Evolutionary conservation across 805 yeast genomes (phyloP).

Genomic region (Barnettozyma sucrosica): DNA sequence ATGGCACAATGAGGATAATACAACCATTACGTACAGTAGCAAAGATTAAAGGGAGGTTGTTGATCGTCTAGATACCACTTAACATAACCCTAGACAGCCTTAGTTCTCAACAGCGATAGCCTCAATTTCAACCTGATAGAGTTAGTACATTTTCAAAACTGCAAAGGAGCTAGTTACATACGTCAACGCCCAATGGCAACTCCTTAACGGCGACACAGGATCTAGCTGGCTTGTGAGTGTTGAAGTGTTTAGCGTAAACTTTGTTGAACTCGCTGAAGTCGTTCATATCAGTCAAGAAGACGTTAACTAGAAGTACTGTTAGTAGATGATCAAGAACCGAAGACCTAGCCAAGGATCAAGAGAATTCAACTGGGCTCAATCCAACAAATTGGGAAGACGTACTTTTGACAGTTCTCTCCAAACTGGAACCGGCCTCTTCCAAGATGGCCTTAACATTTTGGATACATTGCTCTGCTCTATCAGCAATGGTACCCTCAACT

Average conservation of each 20-base stretch:
- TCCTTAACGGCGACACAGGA: conserved; percentile 94
- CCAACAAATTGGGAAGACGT: conserved; percentile 6
- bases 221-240: conserved; percentile 86
- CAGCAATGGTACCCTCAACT: conserved; percentile 70
- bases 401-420: conserved; percentile 80
- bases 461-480: conserved; percentile 70
- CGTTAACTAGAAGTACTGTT: conserved; percentile 36
- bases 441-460: conserved; percentile 66
- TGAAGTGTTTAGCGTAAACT: conserved; percentile 75
- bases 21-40: too few relatives aligned
- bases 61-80: too few relatives aligned
- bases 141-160: not conserved
- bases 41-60: too few relatives aligned
- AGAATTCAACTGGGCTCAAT: not conserved
- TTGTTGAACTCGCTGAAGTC: conserved; percentile 80
- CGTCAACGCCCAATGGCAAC: conserved; percentile 80
- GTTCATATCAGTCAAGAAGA: conserved; percentile 87
- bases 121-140: conserved; percentile 67
- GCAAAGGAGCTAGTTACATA: conserved; percentile 19
- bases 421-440: conserved; percentile 78
- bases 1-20: too few relatives aligned
- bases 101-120: conserved; percentile 74
- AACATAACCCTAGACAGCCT: too few relatives aligned
- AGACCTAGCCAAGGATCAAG: not conserved
- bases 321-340: conserved; percentile 1